Evolutionary conservation across 108 stramenopile species (phyloP).

Genomic region (Nitzschia sp.): DNA sequence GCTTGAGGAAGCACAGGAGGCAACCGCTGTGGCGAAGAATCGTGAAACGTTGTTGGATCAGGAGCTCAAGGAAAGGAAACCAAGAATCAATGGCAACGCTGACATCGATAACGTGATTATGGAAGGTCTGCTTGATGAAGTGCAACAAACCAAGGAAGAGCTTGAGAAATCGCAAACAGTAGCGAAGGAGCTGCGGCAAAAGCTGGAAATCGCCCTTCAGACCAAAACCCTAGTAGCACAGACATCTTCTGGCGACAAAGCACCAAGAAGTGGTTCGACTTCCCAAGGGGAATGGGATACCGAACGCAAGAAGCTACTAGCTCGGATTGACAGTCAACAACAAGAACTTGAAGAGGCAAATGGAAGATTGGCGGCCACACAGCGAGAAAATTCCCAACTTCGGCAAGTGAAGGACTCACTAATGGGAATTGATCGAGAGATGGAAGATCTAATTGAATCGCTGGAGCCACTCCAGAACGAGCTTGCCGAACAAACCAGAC

Average conservation of each 20-base stretch:
- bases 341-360: neutral
- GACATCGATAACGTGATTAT: neutral
- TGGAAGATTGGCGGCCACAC: neutral
- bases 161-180: neutral
- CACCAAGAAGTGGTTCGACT: too few relatives aligned
- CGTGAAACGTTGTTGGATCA: neutral
- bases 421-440: slow-evolving; percentile 10
- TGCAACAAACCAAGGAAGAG: neutral
- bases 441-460: slow-evolving; percentile 15
- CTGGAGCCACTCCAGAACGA: slow-evolving; percentile 6
- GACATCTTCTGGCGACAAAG: neutral
- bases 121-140: neutral
- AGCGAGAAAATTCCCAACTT: slow-evolving; percentile 8
- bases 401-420: slow-evolving; percentile 10
- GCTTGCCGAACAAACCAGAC: neutral
- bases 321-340: neutral
- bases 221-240: neutral
- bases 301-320: neutral
- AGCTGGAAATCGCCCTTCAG: neutral
- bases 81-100: neutral
- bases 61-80: neutral
- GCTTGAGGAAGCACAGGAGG: neutral
- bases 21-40: neutral
- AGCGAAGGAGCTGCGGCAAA: neutral
- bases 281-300: neutral